phyloP scores from a whole-genome alignment of 192 early-diverging fungal genomes.

The Backusella mclennaniae region DNA sequence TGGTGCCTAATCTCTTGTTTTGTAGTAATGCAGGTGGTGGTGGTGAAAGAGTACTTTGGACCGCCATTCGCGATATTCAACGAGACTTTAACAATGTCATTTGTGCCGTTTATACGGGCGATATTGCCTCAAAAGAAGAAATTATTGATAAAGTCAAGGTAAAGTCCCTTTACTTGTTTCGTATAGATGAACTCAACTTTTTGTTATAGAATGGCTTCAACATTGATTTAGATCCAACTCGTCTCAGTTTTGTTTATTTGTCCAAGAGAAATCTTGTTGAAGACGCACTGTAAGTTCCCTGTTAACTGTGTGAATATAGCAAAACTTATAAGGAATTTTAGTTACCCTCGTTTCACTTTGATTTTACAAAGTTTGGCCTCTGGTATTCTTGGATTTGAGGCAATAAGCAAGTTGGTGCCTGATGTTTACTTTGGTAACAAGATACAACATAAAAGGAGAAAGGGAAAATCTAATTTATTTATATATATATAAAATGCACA shows the following conservation, averaged over 20 bases:
- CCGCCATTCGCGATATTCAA: slow-evolving; percentile 78
- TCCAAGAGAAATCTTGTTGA: slow-evolving; percentile 65
- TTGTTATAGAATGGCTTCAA: slow-evolving; percentile 52
- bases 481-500: background rate
- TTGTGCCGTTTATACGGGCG: slow-evolving; percentile 83
- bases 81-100: slow-evolving; percentile 61
- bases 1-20: background rate
- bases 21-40: slow-evolving; percentile 86
- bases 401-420: slow-evolving; percentile 61
- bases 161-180: background rate
- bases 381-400: slow-evolving; percentile 71
- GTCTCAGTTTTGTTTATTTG: slow-evolving; percentile 66
- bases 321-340: slow-evolving; percentile 18
- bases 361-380: slow-evolving; percentile 87
- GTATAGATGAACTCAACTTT: background rate
- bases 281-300: slow-evolving; percentile 53
- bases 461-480: background rate
- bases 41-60: slow-evolving; percentile 97
- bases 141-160: slow-evolving; percentile 68
- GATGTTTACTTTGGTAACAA: slow-evolving; percentile 79
- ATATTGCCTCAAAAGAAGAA: slow-evolving; percentile 49
- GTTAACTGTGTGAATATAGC: background rate
- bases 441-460: background rate
- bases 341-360: slow-evolving; percentile 80
- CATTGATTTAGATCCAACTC: slow-evolving; percentile 53